Evolutionary conservation across 805 yeast species (phyloP).

Genomic region (Kluyveromyces aestuarii): DNA sequence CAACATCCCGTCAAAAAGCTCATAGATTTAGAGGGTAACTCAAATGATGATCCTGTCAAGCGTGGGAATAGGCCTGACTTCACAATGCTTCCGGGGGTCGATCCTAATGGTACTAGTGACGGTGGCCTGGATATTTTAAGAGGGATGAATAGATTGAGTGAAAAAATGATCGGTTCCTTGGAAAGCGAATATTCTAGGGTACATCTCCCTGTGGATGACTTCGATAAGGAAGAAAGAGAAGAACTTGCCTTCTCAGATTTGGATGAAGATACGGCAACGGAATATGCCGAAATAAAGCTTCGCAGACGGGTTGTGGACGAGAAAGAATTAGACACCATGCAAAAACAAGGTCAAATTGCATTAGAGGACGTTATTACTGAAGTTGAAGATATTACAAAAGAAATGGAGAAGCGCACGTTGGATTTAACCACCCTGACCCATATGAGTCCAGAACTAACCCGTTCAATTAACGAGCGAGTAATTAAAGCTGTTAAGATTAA

Average conservation of each 20-base stretch:
- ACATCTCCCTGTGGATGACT: constrained; percentile 30
- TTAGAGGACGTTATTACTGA: constrained; percentile 14
- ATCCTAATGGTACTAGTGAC: constrained; percentile 48
- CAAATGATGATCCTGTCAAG: constrained; percentile 66
- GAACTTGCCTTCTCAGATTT: constrained; percentile 46
- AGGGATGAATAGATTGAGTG: constrained; percentile 83
- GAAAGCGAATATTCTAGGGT: constrained; percentile 35
- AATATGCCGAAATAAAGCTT: constrained; percentile 43
- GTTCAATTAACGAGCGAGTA: constrained; percentile 32
- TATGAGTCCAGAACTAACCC: constrained; percentile 13
- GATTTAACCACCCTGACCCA: constrained; percentile 16
- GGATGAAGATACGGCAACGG: constrained; percentile 37
- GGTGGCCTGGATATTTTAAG: constrained; percentile 62
- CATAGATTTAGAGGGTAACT: constrained; percentile 74
- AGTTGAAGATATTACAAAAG: constrained; percentile 3
- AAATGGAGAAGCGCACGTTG: neutral
- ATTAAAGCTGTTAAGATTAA: constrained; percentile 41
- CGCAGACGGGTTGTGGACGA: constrained; percentile 11
- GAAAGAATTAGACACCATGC: neutral
- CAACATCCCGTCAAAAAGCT: constrained; percentile 52
- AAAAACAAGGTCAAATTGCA: neutral
- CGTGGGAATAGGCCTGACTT: constrained; percentile 79
- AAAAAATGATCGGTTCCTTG: constrained; percentile 60
- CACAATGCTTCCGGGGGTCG: constrained; percentile 62
- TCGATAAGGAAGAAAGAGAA: constrained; percentile 31